Percentiles rank a stretch among this genome's conserved stretches.
These are phyloP conservation scores for Noccaea bulbosa DNA, from an alignment of 345 rosid genomes.

Conservation along the genomic window DNA sequence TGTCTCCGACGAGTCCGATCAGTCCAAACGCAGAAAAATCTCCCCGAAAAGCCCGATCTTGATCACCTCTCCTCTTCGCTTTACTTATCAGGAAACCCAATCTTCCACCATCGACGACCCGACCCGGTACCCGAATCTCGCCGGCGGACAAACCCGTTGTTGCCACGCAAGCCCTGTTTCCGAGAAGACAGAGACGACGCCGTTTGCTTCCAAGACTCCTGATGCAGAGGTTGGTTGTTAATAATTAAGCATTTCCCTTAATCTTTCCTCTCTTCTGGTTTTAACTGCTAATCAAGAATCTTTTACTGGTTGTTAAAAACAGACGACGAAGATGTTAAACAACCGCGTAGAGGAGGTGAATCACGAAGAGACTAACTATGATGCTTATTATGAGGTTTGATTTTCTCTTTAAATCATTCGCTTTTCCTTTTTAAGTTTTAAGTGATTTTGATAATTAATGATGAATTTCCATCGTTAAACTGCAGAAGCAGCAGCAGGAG, in stretches of 20 bases:
- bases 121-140: not conserved
- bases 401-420: not conserved
- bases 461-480: not conserved
- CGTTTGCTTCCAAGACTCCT: conserved; percentile 23
- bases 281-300: conserved; percentile 12
- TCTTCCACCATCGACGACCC: conserved; percentile 5
- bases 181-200: conserved; percentile 27
- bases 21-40: conserved; percentile 34
- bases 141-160: not conserved
- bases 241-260: not conserved
- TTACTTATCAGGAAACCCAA: conserved; percentile 11
- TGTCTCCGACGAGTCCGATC: conserved; percentile 39
- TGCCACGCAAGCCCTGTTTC: conserved; percentile 5
- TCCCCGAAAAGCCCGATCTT: conserved; percentile 21
- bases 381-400: conserved; percentile 31
- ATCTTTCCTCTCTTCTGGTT: not conserved
- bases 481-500: conserved; percentile 18
- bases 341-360: conserved; percentile 14
- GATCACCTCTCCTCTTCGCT: conserved; percentile 25
- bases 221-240: conserved; percentile 27
- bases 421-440: not conserved
- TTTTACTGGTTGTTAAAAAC: conserved; percentile 10
- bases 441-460: not conserved
- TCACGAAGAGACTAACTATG: conserved; percentile 28
- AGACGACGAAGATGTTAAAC: conserved; percentile 30